These are phyloP conservation scores for Phaffia tasmanica DNA, from an alignment of 768 basidiomycete species.

Conservation along the genomic window DNA sequence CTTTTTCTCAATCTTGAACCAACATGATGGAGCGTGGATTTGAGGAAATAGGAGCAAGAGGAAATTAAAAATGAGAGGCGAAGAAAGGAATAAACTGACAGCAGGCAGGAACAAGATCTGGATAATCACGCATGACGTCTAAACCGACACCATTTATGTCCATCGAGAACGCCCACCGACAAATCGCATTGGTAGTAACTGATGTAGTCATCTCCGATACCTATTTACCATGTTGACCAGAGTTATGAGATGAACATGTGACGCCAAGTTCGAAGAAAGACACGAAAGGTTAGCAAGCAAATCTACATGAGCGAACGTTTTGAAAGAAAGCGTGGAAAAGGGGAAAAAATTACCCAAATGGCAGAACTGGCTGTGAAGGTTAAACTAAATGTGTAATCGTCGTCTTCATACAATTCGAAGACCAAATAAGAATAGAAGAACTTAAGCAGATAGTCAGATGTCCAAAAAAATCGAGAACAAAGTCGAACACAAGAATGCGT, in stretches of 20 bases:
- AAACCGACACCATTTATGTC: conserved; percentile 39
- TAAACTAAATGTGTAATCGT: conserved; percentile 42
- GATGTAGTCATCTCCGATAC: conserved; percentile 39
- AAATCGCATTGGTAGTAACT: conserved; percentile 37
- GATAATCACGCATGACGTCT: conserved; percentile 41
- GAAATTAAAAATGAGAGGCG: background rate
- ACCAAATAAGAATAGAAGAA: background rate
- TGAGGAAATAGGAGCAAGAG: background rate
- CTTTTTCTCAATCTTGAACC: too few species aligned
- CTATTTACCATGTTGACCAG: conserved; percentile 24
- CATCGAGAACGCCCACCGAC: conserved; percentile 35
- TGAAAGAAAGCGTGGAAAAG: background rate
- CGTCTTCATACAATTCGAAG: conserved; percentile 31
- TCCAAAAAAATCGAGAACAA: too few species aligned
- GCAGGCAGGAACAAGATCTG: conserved; percentile 30
- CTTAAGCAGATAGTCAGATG: too few species aligned
- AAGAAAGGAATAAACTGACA: conserved; percentile 21
- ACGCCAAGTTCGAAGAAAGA: background rate
- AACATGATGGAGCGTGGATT: background rate
- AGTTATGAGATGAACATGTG: background rate
- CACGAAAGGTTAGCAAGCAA: background rate
- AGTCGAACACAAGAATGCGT: too few species aligned
- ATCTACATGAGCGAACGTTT: background rate
- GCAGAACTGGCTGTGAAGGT: conserved; percentile 40
- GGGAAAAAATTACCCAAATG: conserved; percentile 35